phyloP scores from a whole-genome alignment of 371 early-diverging fungal genomes.

The Globomyces sp. region DNA sequence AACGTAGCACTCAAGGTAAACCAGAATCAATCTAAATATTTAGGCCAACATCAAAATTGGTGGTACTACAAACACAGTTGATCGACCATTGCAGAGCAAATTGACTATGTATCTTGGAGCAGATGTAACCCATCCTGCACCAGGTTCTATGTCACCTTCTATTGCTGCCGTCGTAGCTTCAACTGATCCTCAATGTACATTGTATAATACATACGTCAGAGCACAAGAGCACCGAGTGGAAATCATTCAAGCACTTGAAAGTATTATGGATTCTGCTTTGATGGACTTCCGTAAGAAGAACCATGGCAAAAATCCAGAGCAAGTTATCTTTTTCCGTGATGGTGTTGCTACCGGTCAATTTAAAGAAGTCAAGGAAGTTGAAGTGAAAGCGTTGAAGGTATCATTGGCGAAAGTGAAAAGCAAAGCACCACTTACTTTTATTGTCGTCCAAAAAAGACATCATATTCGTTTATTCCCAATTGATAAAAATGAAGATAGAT shows the following conservation, averaged over 20 bases:
- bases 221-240: conserved; percentile 78
- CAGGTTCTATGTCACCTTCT: conserved; percentile 66
- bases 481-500: conserved; percentile 22
- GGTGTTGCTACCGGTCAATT: conserved; percentile 73
- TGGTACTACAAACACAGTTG: conserved; percentile 39
- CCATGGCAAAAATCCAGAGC: conserved; percentile 56
- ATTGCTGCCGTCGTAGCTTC: conserved; percentile 83
- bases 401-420: conserved; percentile 26
- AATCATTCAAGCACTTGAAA: conserved; percentile 77
- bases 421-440: conserved; percentile 53
- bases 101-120: conserved; percentile 88
- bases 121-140: conserved; percentile 88
- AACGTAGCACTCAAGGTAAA: conserved; percentile 37
- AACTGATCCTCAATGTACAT: conserved; percentile 38
- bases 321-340: conserved; percentile 63
- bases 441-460: conserved; percentile 74
- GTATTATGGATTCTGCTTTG: conserved; percentile 70
- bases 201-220: conserved; percentile 38
- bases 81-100: conserved; percentile 14
- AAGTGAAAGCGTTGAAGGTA: conserved; percentile 43
- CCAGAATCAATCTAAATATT: neutral
- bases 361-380: conserved; percentile 50
- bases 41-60: conserved; percentile 40
- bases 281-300: conserved; percentile 58
- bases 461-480: conserved; percentile 58